Evolutionary conservation across 2,329 filamentous ascomycete species (phyloP).

Genomic region (Claviceps monticola): DNA sequence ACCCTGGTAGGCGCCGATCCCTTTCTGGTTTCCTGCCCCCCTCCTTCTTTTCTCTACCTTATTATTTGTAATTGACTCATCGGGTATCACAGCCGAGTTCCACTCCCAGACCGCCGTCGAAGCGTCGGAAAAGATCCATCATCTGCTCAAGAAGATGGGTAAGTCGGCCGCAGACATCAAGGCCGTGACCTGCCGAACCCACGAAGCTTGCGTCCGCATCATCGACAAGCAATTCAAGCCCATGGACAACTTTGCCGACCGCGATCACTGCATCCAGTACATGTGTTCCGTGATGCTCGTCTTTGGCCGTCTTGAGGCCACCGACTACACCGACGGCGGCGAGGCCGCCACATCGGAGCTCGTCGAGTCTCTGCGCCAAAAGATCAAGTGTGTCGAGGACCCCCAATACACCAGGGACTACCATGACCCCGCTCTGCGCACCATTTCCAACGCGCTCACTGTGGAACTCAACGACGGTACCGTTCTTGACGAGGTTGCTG

Average conservation of each 20-base stretch:
- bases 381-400: constrained; percentile 94
- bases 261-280: constrained; percentile 99
- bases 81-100: constrained; percentile 55
- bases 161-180: constrained; percentile 93
- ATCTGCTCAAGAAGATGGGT: constrained; percentile 67
- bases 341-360: constrained; percentile 84
- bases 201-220: constrained; percentile 96
- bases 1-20: constrained; percentile 58
- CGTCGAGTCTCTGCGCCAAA: constrained; percentile 81
- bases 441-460: constrained; percentile 92
- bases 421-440: constrained; percentile 84
- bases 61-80: background rate
- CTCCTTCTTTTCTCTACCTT: background rate
- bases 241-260: constrained; percentile 99
- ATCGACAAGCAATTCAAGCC: constrained; percentile 99
- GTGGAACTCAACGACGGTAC: constrained; percentile 93
- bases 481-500: constrained; percentile 74
- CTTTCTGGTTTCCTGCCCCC: background rate
- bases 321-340: constrained; percentile 82
- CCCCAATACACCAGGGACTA: constrained; percentile 90
- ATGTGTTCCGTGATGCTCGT: constrained; percentile 95
- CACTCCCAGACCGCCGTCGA: constrained; percentile 98
- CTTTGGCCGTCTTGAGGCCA: constrained; percentile 85
- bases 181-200: constrained; percentile 82
- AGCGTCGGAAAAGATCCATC: constrained; percentile 77